Conservation (phyloP, 257 asterid genomes). For the Galeopsis tetrahit region DNA sequence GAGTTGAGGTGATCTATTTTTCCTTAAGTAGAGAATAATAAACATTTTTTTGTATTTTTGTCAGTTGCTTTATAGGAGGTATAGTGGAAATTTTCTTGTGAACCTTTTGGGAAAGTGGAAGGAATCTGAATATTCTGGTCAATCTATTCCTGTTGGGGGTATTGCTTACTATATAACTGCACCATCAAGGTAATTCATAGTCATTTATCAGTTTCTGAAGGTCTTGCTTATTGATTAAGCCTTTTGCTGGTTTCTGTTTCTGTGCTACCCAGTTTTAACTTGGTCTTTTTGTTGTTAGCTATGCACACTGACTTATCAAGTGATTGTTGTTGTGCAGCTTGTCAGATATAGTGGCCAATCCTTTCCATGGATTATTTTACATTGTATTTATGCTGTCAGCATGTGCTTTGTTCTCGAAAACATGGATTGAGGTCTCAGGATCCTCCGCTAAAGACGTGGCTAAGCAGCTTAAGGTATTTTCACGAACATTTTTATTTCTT, state of each 20-base stretch:
- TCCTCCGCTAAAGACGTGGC: constrained; percentile 50
- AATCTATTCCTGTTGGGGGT: constrained; percentile 83
- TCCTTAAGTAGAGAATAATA: background rate
- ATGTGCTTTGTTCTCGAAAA: constrained; percentile 46
- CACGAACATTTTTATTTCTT: background rate
- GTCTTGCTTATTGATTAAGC: background rate
- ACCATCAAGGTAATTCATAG: constrained; percentile 68
- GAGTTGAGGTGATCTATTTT: background rate
- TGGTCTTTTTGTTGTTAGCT: background rate
- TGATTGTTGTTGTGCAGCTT: constrained; percentile 32
- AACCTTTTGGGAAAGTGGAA: constrained; percentile 83
- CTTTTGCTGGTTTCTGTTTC: constrained; percentile 18
- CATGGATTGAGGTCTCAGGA: constrained; percentile 52
- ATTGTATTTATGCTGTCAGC: constrained; percentile 47
- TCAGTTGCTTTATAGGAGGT: constrained; percentile 71
- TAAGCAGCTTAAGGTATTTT: constrained; percentile 67
- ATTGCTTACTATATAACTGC: constrained; percentile 86
- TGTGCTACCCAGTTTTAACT: background rate
- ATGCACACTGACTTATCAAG: background rate
- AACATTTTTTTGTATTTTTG: constrained; percentile 15
- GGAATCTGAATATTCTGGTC: constrained; percentile 86
- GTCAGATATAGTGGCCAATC: constrained; percentile 45
- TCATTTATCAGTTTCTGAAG: background rate
- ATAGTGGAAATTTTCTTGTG: constrained; percentile 78
- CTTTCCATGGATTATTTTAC: constrained; percentile 47